Base-by-base conservation (phyloP, 345 rosid species). In the Moricandia moricandioides region DNA sequence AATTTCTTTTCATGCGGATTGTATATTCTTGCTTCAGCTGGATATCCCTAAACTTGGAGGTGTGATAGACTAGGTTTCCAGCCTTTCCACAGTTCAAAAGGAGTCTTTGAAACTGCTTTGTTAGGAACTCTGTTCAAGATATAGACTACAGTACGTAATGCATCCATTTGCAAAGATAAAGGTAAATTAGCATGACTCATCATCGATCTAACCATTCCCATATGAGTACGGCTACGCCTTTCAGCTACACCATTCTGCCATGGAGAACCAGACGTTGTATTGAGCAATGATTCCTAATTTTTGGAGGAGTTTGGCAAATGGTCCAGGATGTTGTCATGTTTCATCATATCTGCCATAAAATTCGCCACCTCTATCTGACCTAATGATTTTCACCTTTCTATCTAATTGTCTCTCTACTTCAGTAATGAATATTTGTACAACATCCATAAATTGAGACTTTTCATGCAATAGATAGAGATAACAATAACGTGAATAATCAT, bases 201-300 rank as follows among this genome's bases (percentile, higher is more conserved):
- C 61, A 49, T 70, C 16, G 56, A 40, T 61, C 39, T 59, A 40
- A 55, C 62, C 62, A 68, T 67, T 0, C 54, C 54, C 2, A 60
- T 60, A 11, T 59, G 30, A 0, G 13, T 71, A 71, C 24, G 33
- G 60, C 1, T 21, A 3, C 39, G 54, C 58, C n/a, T n/a, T 57
- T 58, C 56, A 40, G 16, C 57, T 40, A 60, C 67, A 71, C 66
- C 74, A 70, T 70, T 70, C 3, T 70, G 56, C 43, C 30, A 59
- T 26, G 74, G 57, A 57, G 66, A 57, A 70, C 45, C 40, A 70
- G 11, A 7, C 2, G 11, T 35, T 8, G 40, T 7, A 5, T 35
- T 35, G 40, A 21, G 24, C 24, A 21, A 21, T 21, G 24, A 21
- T 21, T 21, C 24, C 24, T 21, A 21, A 21, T 21, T 21, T 21